Evolutionary conservation across 305 asterid genomes (phyloP), one percentile per base, ranked within the genome.

Genomic region (Petunia hybrid): DNA sequence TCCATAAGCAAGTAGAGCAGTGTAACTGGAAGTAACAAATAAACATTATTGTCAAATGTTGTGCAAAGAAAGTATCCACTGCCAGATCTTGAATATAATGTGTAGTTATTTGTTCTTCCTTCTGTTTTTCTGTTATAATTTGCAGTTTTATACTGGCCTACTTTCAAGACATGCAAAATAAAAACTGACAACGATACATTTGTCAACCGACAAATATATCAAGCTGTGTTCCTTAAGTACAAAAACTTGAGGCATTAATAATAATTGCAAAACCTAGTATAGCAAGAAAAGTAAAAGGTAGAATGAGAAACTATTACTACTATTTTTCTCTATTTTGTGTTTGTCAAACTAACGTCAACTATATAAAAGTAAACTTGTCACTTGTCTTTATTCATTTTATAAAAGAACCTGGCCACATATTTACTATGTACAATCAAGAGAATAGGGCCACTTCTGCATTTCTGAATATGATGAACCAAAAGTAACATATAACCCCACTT

Each of bases 1-100:
- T 69, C 99, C 98, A 86, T 95, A 95, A 70, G 97, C 94, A 13
- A 7, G 39, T 10, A 90, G 1, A 78, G 83, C 74, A 6, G 10
- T 80, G 80, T 93, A 95, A 85, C 99, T 95, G 97, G 76, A 85
- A 73, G 84, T 57, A 65, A 70, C 9, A 71, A 83, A 80, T 65
- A 69, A 82, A n/a, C 38, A 76, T 4, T 81, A 36, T 1, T 2
- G 60, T 22, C 41, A 57, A 14, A 40, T 60, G 48, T 39, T 2
- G 45, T 1, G 5, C 45, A 46, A 10, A 35, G 16, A 65, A 67
- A 48, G 82, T 0, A 79, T 13, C 43, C 40, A 65, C 59, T 2
- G 9, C 4, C 51, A 1, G n/a, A 48, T 46, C 40, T 45, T 79
- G 71, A 53, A 79, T 1, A 1, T 79, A 0, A 76, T 36, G 51